Conservation (phyloP, 2,329 filamentous ascomycete species). For the Ophiostoma perfectum region DNA sequence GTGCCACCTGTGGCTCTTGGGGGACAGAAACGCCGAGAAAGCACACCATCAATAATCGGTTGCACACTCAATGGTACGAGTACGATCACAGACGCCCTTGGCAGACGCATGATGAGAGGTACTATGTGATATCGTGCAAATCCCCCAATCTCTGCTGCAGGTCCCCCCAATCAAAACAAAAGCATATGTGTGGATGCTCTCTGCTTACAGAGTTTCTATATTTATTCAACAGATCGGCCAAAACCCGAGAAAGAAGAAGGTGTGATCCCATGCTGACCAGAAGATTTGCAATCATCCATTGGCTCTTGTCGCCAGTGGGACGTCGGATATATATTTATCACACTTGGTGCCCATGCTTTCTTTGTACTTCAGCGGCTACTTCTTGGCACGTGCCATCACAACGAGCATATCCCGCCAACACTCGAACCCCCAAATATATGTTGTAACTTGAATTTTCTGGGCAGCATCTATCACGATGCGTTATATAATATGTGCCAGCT, state of each 20-base stretch:
- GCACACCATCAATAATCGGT: no score
- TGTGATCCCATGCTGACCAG: neutral
- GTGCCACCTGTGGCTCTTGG: no score
- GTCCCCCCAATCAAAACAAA: no score
- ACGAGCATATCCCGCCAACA: neutral
- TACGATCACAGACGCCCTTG: no score
- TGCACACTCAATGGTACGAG: no score
- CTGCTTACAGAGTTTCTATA: neutral
- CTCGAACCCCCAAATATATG: neutral
- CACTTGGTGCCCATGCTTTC: neutral
- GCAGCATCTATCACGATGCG: neutral
- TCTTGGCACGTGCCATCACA: slow-evolving; percentile 3
- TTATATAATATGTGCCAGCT: neutral
- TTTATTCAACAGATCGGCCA: slow-evolving; percentile 1
- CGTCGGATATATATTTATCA: neutral
- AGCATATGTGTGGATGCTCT: no score
- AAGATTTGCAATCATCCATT: neutral
- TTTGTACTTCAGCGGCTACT: slow-evolving; percentile 5
- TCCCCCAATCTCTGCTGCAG: no score
- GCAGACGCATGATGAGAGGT: no score
- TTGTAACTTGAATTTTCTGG: neutral
- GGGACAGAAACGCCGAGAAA: no score
- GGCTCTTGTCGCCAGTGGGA: neutral
- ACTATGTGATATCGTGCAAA: no score
- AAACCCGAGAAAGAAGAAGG: neutral